Base-by-base conservation (phyloP, 2,329 filamentous ascomycete species). In the Aspergillus vadensis region DNA sequence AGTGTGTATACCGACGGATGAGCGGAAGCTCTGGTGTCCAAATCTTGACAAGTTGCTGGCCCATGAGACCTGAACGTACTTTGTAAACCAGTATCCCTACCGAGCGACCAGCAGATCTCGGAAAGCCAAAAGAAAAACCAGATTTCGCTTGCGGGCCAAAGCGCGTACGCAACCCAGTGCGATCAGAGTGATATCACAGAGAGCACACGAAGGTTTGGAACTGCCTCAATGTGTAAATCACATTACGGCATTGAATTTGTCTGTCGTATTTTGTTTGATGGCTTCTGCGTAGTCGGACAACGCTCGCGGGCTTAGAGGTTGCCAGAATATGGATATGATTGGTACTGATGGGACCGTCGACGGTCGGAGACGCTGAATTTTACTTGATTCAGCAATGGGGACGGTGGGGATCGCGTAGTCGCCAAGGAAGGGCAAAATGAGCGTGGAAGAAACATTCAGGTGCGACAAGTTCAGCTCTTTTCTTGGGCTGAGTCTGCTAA, bases 351-450 rank as follows among this genome's bases (percentile, higher is more conserved):
- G n/a, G 39, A 44, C 39, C 23, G 25, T 43, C 32, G 52, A 43
- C 38, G 38, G 38, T 43, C 52, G 52, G 52, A 25, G 38, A 55
- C 23, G 52, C 52, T 55, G 52, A 15, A n/a, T 23, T 21, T 55
- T 55, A 32, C 43, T 25, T 55, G 53, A 55, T 55, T 41, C 27
- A 55, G 41, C 27, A 19, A 55, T 44, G 53, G 43, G 39, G 52
- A 32, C 25, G 52, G 39, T 50, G 39, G 52, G n/a, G 39, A 38
- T 23, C 39, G 41, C 17, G 21, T 47, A 30, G 19, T 15, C 15
- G 39, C 53, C 53, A 55, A 55, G 53, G 17, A 55, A 47, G 53
- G 21, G 21, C 38, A 47, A 15, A 6, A 44, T 32, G 53, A 55
- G 25, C 23, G 39, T 55, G 19, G 25, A 25, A 44, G 39, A 55